Base-by-base conservation (phyloP, 768 basidiomycete species). In the Russula compacta region DNA sequence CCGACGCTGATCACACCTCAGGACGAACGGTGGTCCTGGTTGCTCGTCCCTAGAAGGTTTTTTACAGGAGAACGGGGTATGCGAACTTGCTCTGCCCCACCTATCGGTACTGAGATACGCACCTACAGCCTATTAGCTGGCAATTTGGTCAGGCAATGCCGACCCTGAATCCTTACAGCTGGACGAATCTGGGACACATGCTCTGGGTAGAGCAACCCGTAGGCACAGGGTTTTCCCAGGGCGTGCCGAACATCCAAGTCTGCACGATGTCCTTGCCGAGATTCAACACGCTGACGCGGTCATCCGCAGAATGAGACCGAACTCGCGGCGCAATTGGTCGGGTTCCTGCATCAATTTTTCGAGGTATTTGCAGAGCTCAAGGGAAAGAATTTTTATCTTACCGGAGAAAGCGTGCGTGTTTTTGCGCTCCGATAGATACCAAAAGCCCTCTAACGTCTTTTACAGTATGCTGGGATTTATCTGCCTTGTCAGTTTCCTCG, bases 181-280 rank as follows among this genome's bases (percentile, higher is more conserved):
- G 65, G 65, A 66, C 65, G 10, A 64, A 66, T 55, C n/a, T 66
- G 29, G 65, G 64, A 6, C 58, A 64, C 36, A 60, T 66, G 48
- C 59, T 66, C 33, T 66, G 65, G 65, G 42, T 66, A 15, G 65
- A 66, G 17, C 65, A 66, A 53, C 65, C 65, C 24, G 64, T 66
- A 9, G 63, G 65, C 9, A 66, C 65, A 15, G 65, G 65, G 24
- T 66, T 65, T 53, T 61, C 65, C 10, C 59, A 64, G 35, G 65
- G 65, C 7, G 38, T 24, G 21, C 58, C 59, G 29, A 56, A 65
- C 40, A 61, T 65, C 38, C 56, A 57, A 6, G 65, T 66, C 15
- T n/a, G 63, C 1, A 11, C 2, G 11, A 14, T 17, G 11, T 49
- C 14, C 49, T 44, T 24, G 6, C 29, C 1, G 6, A 24, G 15